Evolutionary conservation across 208 protist species (phyloP), one percentile per base, ranked within the genome.

Genomic region (Chromosphaera perkinsii): DNA sequence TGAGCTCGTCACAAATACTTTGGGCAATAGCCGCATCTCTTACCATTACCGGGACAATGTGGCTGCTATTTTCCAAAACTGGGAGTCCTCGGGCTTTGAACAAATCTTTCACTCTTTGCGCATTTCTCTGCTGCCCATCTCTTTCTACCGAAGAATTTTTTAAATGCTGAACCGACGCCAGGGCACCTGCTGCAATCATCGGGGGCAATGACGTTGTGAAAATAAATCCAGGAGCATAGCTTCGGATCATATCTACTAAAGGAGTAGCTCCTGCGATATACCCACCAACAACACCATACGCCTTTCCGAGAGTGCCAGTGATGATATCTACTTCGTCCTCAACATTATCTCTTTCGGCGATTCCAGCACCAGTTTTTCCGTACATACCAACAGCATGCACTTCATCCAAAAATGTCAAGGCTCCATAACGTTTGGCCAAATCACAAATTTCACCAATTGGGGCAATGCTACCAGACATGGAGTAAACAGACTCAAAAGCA

Each of bases 401-500:
- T 85, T 98, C 95, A 75, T 98, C 95, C 39, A 96, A 75, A 76
- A 96, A 97, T 1, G 95, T 90, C 26, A 98, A 73, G 2, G 91
- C 91, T 62, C 89, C 88, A 83, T 96, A 51, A 73, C 95, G 87
- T 61, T 96, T 91, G 51, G 93, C 92, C 1, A 98, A 59, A 48
- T 90, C 89, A 40, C 95, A 93, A 22, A 97, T 90, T 42, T 84
- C 81, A 37, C 79, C 74, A 31, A 98, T 89, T 56, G 95, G 89
- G 14, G 91, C 82, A 60, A 97, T 95, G 60, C 91, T 92, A 22
- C 95, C 95, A 56, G 95, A 92, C 95, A 98, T 98, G 39, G 90
- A 95, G 79, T 98, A 98, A 51, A 98, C 93, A 7, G 90, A 93
- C 79, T 98, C 95, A 10, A 97, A 92, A 58, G 96, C 85, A 42